Evolutionary conservation across 345 rosid species (phyloP).

Genomic region (Kandelia obovata): DNA sequence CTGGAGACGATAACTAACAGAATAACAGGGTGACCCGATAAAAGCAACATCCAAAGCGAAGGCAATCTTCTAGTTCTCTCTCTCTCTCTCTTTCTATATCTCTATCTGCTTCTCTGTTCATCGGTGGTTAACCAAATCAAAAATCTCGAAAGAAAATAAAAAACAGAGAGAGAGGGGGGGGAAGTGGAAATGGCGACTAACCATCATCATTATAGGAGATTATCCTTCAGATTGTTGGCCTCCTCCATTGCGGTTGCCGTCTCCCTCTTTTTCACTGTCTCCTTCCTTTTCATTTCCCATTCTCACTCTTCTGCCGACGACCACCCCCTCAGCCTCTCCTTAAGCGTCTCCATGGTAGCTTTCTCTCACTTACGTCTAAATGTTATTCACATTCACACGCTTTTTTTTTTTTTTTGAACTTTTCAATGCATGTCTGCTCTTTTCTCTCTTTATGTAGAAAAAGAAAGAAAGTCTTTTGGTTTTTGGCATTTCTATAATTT

Average conservation of each 20-base stretch:
- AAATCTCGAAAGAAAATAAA: too few species aligned
- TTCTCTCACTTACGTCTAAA: background rate
- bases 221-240: constrained; percentile 41
- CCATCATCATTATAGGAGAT: background rate
- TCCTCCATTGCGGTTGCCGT: constrained; percentile 38
- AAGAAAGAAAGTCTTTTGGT: too few species aligned
- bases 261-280: constrained; percentile 46
- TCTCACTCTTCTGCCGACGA: constrained; percentile 40
- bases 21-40: background rate
- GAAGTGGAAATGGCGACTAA: too few species aligned
- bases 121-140: too few species aligned
- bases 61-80: constrained; percentile 40
- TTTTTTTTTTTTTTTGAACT: background rate
- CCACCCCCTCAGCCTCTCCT: constrained; percentile 4
- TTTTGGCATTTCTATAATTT: background rate
- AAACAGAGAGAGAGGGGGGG: too few species aligned
- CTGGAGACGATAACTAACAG: background rate
- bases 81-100: constrained; percentile 12
- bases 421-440: too few species aligned
- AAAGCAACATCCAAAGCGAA: too few species aligned
- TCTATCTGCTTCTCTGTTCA: constrained; percentile 29
- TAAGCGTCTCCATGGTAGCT: constrained; percentile 30
- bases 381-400: background rate
- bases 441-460: too few species aligned
- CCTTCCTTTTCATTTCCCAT: constrained; percentile 50